Evolutionary conservation across 306 rosid genomes (phyloP).

Genomic region (Castanea mollissima): DNA sequence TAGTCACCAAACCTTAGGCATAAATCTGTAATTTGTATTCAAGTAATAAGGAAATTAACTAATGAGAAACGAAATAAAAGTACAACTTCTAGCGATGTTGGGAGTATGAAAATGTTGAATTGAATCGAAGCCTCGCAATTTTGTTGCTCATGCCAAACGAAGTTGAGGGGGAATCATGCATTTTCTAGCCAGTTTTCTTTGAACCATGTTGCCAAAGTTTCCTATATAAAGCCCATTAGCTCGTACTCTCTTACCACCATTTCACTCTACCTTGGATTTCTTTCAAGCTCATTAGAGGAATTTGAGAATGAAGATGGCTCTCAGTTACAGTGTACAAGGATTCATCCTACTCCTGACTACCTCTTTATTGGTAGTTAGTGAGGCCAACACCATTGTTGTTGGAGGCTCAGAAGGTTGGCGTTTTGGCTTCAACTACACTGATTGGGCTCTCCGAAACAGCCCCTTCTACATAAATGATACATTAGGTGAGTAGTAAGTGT

Average conservation of each 20-base stretch:
- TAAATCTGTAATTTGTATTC: no score
- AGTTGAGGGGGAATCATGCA: no score
- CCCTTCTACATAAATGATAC: slow-evolving; percentile 60
- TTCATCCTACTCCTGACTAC: slow-evolving; percentile 30
- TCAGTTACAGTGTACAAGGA: slow-evolving; percentile 12
- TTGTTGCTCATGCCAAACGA: background rate
- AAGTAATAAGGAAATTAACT: no score
- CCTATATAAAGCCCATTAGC: no score
- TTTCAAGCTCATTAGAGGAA: no score
- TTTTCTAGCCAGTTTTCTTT: background rate
- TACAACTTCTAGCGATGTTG: no score
- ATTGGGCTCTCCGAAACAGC: slow-evolving; percentile 52
- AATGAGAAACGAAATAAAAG: no score
- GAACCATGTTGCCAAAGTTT: background rate
- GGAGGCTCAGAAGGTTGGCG: slow-evolving; percentile 74
- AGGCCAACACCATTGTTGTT: slow-evolving; percentile 45
- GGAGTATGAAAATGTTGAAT: background rate
- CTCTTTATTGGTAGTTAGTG: slow-evolving; percentile 14
- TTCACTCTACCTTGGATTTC: no score
- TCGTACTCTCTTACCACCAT: no score
- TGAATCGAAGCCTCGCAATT: background rate
- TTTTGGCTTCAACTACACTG: slow-evolving; percentile 61
- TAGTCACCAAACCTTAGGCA: no score
- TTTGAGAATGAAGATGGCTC: slow-evolving; percentile 15
- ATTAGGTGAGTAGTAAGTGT: slow-evolving; percentile 24